phyloP scores from a whole-genome alignment of 352 stramenopile genomes.

The Phytophthora cactorum region DNA sequence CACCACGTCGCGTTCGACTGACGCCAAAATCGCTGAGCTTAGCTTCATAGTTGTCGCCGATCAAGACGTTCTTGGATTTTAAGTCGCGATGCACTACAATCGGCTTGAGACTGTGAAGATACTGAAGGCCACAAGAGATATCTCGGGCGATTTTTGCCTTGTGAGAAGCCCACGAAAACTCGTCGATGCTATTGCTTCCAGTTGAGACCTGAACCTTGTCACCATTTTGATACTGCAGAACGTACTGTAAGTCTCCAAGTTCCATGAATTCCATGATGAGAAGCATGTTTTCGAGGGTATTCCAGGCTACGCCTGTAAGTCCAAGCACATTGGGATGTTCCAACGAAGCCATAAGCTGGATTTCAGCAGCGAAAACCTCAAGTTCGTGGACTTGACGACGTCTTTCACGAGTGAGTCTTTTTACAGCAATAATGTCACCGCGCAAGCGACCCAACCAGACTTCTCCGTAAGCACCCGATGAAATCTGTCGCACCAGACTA shows the following conservation, averaged over 20 bases:
- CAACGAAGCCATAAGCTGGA: constrained; percentile 47
- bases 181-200: not conserved
- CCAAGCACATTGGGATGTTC: constrained; percentile 44
- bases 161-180: constrained; percentile 24
- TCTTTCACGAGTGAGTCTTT: constrained; percentile 40
- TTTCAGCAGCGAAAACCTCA: constrained; percentile 47
- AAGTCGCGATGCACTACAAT: constrained; percentile 20
- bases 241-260: constrained; percentile 46
- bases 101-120: constrained; percentile 7
- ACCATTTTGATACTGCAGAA: constrained; percentile 33
- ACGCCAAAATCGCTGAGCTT: constrained; percentile 22
- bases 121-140: constrained; percentile 8
- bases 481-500: constrained; percentile 40
- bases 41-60: constrained; percentile 4
- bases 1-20: constrained; percentile 7
- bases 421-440: constrained; percentile 50
- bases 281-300: constrained; percentile 45
- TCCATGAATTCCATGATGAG: constrained; percentile 59
- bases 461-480: constrained; percentile 56
- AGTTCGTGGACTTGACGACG: constrained; percentile 26
- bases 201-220: not conserved
- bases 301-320: constrained; percentile 50
- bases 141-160: constrained; percentile 21
- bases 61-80: constrained; percentile 22
- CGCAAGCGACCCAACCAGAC: constrained; percentile 50